Evolutionary conservation across 1,139 yeast species (phyloP).

Genomic region (Komagataea norvegica): DNA sequence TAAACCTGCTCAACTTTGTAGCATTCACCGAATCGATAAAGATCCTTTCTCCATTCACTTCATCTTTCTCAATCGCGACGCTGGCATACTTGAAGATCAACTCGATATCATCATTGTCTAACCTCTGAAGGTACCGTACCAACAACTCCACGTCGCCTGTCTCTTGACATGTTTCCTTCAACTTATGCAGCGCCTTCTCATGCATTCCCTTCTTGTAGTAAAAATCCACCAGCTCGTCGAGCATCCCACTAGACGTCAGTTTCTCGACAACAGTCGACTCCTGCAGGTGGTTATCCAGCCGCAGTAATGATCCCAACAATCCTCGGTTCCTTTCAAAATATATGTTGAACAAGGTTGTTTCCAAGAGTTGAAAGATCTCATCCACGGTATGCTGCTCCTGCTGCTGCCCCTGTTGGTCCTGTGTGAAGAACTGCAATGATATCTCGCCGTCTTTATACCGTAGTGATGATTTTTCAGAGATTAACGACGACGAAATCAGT

Average conservation of each 20-base stretch:
- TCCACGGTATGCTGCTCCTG: slow-evolving; percentile 21
- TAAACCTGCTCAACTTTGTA: slow-evolving; percentile 49
- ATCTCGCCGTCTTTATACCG: slow-evolving; percentile 16
- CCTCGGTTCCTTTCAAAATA: slow-evolving; percentile 65
- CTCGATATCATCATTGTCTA: slow-evolving; percentile 47
- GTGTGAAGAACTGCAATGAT: slow-evolving; percentile 21
- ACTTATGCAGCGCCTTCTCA: slow-evolving; percentile 59
- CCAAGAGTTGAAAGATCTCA: slow-evolving; percentile 51
- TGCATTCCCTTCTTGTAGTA: slow-evolving; percentile 63
- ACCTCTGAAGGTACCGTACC: slow-evolving; percentile 59
- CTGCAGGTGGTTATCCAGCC: slow-evolving; percentile 73
- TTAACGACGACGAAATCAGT: slow-evolving; percentile 22
- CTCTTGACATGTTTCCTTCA: slow-evolving; percentile 33
- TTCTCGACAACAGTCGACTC: slow-evolving; percentile 54
- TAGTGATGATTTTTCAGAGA: slow-evolving; percentile 18
- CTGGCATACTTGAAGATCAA: slow-evolving; percentile 55
- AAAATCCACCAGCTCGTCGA: slow-evolving; percentile 74
- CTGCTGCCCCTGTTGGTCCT: too few relatives aligned
- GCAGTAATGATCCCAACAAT: slow-evolving; percentile 75
- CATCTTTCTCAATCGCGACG: slow-evolving; percentile 47
- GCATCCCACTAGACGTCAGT: slow-evolving; percentile 47
- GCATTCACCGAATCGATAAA: slow-evolving; percentile 68
- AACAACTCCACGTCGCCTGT: slow-evolving; percentile 13
- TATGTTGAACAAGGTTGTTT: slow-evolving; percentile 73
- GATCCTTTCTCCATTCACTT: slow-evolving; percentile 42